Evolutionary conservation across 306 rosid species (phyloP), one percentile per base, ranked within the genome.

Genomic region (Fagus crenata): DNA sequence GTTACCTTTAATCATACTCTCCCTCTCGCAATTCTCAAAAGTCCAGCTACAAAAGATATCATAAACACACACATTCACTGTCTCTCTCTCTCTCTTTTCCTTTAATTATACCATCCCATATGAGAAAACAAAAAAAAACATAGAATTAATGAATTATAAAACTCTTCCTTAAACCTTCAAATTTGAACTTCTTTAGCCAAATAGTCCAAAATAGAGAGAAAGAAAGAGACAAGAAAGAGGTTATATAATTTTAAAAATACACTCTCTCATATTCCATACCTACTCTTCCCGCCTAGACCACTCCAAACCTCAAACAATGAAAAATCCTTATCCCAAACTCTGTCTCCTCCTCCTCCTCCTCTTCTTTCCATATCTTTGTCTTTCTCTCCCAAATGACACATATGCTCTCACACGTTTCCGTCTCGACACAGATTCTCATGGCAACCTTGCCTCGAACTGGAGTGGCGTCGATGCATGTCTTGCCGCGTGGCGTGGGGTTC

Each of bases 381-480:
- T 65, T 83, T 71, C 70, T 80, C 14, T 17, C 67, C 11, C 79
- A 72, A 90, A 91, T 67, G 99, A 95, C 84, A 89, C 98, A 0
- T 69, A 73, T 2, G 84, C 96, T 2, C 97, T 95, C 71, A 83
- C 87, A 60, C 84, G 72, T 12, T 95, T 95, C 81, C 92, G 96
- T 41, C 80, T 68, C 58, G 84, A 81, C 22, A 69, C 90, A n/a
- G 99, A 95, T 65, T 40, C 85, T 8, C 99, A 95, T 53, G 99
- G 97, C 78, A 59, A 81, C 78, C 97, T 95, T 32, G 88, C 69
- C 22, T 35, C 77, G 54, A 95, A 95, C 79, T 95, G 99, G 99
- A 90, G 90, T 11, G 97, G 96, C 37, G 17, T 76, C 39, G 85
- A 89, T 67, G 87, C 99, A 7, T 92, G 99, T 86, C 41, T 75